Conservation (phyloP, 768 basidiomycete species). For the Mycena floridula region DNA sequence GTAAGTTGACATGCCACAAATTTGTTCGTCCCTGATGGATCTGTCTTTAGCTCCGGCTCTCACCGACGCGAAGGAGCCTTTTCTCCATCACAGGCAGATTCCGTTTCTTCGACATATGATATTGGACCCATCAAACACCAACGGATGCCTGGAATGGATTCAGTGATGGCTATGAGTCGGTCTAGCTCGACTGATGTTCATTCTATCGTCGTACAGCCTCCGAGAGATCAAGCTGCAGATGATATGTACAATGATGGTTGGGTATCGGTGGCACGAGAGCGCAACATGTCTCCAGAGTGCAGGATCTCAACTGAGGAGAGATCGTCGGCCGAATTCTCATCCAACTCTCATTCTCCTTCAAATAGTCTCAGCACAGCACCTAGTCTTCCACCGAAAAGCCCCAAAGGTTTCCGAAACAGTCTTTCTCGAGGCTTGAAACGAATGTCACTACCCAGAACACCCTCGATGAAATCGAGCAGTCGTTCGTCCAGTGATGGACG, state of each 20-base stretch:
- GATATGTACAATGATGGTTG: not conserved
- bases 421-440: conserved; percentile 40
- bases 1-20: not conserved
- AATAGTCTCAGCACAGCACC: conserved; percentile 16
- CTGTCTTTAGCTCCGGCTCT: too few relatives aligned
- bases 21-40: not conserved
- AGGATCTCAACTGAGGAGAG: not conserved
- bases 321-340: not conserved
- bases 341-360: conserved; percentile 5
- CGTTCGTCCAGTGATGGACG: conserved; percentile 1
- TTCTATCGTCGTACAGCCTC: conserved; percentile 28
- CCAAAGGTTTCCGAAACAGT: conserved; percentile 43
- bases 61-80: conserved; percentile 66
- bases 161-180: not conserved
- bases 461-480: conserved; percentile 1
- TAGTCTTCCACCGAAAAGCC: conserved; percentile 46
- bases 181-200: not conserved
- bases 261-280: not conserved
- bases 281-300: not conserved
- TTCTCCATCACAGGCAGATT: conserved; percentile 36
- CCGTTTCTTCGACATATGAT: conserved; percentile 9
- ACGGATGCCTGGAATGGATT: too few relatives aligned
- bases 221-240: conserved; percentile 4
- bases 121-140: too few relatives aligned
- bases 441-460: conserved; percentile 26